Conservation (phyloP, 2,329 filamentous ascomycete species). For the Rhynchosporium agropyri region DNA sequence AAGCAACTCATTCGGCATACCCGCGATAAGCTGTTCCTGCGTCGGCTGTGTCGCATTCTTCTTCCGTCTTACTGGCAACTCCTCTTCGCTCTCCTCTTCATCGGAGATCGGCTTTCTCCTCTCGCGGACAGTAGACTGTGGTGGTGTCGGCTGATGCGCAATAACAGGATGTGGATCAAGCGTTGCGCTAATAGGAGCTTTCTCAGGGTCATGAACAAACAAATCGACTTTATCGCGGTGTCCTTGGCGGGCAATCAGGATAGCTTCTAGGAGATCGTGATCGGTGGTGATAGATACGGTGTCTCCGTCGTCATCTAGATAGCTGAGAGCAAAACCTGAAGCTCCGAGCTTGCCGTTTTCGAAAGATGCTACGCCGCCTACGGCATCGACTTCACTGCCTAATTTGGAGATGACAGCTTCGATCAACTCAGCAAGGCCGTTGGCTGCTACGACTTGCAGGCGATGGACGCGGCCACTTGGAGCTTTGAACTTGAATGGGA, state of each 20-base stretch:
- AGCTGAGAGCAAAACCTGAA: slow-evolving; percentile 88
- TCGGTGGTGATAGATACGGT: slow-evolving; percentile 96
- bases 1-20: slow-evolving; percentile 91
- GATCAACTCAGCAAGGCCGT: slow-evolving; percentile 81
- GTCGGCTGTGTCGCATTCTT: slow-evolving; percentile 43
- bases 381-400: slow-evolving; percentile 76
- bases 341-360: slow-evolving; percentile 78
- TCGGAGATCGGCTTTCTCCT: slow-evolving; percentile 50
- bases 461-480: slow-evolving; percentile 93
- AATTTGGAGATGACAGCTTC: slow-evolving; percentile 80
- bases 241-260: slow-evolving; percentile 76
- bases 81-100: slow-evolving; percentile 57
- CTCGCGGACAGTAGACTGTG: slow-evolving; percentile 55
- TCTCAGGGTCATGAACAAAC: slow-evolving; percentile 91
- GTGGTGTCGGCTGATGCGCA: slow-evolving; percentile 54
- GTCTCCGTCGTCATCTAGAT: slow-evolving; percentile 95
- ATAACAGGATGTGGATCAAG: slow-evolving; percentile 59
- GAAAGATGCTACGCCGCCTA: slow-evolving; percentile 78
- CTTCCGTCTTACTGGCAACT: slow-evolving; percentile 47
- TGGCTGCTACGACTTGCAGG: slow-evolving; percentile 78
- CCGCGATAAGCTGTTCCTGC: slow-evolving; percentile 74
- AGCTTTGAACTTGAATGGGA: slow-evolving; percentile 99
- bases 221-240: slow-evolving; percentile 92
- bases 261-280: slow-evolving; percentile 87
- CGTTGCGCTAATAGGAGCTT: slow-evolving; percentile 74